A percentile compares a stretch with the other conserved stretches of the same genome.
Evolutionary conservation across 225 moss, liverwort and hornwort species (phyloP).

Genomic region (Takakia lepidozioides): DNA sequence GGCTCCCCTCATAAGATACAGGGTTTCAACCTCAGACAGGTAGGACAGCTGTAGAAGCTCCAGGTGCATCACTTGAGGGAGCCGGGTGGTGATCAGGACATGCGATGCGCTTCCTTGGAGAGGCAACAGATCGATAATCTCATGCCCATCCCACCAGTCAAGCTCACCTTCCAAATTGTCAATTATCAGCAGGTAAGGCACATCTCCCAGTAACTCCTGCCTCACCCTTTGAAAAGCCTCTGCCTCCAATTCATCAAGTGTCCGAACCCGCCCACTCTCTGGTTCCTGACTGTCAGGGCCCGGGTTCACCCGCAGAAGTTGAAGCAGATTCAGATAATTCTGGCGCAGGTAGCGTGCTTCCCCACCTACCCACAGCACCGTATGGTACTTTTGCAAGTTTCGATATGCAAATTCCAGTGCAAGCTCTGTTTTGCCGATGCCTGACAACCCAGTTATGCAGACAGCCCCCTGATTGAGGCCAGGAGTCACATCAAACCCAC

Average conservation of each 20-base stretch:
- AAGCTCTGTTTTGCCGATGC: slow-evolving; percentile 60
- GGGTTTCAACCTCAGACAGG: slow-evolving; percentile 31
- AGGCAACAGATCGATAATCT: slow-evolving; percentile 43
- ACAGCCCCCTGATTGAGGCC: slow-evolving; percentile 9
- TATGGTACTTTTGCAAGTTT: slow-evolving; percentile 38
- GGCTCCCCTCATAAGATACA: slow-evolving; percentile 37
- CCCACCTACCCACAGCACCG: slow-evolving; percentile 51
- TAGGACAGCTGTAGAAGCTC: slow-evolving; percentile 29
- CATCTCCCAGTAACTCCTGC: slow-evolving; percentile 31
- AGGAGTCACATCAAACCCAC: slow-evolving; percentile 8
- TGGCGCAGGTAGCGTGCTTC: slow-evolving; percentile 46
- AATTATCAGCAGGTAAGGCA: slow-evolving; percentile 48
- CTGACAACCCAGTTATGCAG: slow-evolving; percentile 41
- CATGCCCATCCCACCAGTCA: slow-evolving; percentile 45
- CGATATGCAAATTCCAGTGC: slow-evolving; percentile 51
- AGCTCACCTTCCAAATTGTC: slow-evolving; percentile 54
- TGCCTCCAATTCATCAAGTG: slow-evolving; percentile 43
- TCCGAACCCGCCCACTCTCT: slow-evolving; percentile 14
- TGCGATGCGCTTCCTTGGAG: slow-evolving; percentile 30
- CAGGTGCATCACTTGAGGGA: slow-evolving; percentile 35
- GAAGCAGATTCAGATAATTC: slow-evolving; percentile 39
- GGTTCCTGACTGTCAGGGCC: slow-evolving; percentile 17
- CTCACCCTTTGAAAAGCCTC: slow-evolving; percentile 34
- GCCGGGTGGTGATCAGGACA: slow-evolving; percentile 57
- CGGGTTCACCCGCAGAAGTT: slow-evolving; percentile 23